phyloP scores from a whole-genome alignment of 140 eudicot genomes.

The Erigeron philadelphicus region DNA sequence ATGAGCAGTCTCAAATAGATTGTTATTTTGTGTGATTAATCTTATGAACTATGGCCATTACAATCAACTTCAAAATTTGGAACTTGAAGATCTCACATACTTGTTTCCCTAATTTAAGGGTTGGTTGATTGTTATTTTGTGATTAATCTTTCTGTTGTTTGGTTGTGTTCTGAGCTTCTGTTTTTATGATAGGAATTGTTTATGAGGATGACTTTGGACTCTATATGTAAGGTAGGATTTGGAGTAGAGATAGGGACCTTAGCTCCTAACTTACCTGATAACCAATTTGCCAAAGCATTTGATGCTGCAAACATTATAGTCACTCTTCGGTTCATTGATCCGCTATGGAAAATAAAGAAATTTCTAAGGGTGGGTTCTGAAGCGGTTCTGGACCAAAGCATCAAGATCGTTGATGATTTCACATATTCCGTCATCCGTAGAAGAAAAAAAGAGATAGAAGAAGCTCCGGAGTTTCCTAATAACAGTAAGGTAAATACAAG shows the following conservation, averaged over 20 bases:
- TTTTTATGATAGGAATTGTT: conserved; percentile 52
- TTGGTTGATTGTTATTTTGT: too few relatives aligned
- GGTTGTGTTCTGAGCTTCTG: background rate
- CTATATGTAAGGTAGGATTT: conserved; percentile 96
- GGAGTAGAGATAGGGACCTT: conserved; percentile 94
- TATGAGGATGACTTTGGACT: conserved; percentile 99
- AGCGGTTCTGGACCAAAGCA: conserved; percentile 75
- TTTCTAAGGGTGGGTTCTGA: conserved; percentile 78
- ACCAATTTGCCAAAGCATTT: conserved; percentile 67
- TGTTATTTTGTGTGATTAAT: too few relatives aligned
- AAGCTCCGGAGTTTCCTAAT: conserved; percentile 30
- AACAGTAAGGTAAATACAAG: conserved; percentile 47
- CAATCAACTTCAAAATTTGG: too few relatives aligned
- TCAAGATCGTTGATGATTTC: conserved; percentile 70
- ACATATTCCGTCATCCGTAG: conserved; percentile 75
- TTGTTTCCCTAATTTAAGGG: too few relatives aligned
- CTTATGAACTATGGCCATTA: too few relatives aligned
- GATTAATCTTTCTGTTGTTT: background rate
- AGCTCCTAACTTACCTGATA: conserved; percentile 69
- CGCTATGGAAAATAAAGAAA: conserved; percentile 80
- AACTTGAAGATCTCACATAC: too few relatives aligned
- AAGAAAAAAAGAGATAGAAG: conserved; percentile 67
- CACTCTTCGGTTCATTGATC: conserved; percentile 85
- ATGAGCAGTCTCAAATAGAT: too few relatives aligned
- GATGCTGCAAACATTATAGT: conserved; percentile 86